Evolutionary conservation across 2,329 filamentous ascomycete genomes (phyloP).

Genomic region (Botrytis galanthina): DNA sequence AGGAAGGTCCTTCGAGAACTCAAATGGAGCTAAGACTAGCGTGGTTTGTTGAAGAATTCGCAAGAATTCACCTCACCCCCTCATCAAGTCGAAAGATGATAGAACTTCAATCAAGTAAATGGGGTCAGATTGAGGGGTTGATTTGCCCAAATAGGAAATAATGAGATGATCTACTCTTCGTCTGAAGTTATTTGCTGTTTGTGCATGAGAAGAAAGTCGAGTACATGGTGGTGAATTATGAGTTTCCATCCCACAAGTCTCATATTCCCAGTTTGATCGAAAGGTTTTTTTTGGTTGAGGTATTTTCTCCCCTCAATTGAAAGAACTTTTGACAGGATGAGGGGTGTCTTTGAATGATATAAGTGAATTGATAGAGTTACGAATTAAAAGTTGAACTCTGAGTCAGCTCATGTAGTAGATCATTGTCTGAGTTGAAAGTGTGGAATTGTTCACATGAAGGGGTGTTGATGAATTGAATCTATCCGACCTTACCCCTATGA

Average conservation of each 20-base stretch:
- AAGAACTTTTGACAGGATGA: neutral
- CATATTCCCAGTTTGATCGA: neutral
- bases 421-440: neutral
- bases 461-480: neutral
- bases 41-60: neutral
- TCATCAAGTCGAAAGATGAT: neutral
- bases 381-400: neutral
- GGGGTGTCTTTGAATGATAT: neutral
- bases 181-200: neutral
- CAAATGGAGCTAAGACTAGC: neutral
- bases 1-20: neutral
- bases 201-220: neutral
- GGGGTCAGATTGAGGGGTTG: neutral
- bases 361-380: neutral
- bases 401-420: neutral
- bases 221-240: neutral
- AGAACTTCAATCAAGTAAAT: neutral
- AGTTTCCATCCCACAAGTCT: neutral
- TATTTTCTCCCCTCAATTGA: neutral
- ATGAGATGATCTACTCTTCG: neutral
- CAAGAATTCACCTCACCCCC: neutral
- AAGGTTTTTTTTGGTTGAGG: neutral
- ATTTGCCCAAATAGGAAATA: neutral
- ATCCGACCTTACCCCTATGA: neutral
- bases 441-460: neutral